Percentiles rank a stretch among this genome's conserved stretches.
These are phyloP conservation scores for Plantago ovata DNA, from an alignment of 257 asterid genomes.

Conservation along the genomic window DNA sequence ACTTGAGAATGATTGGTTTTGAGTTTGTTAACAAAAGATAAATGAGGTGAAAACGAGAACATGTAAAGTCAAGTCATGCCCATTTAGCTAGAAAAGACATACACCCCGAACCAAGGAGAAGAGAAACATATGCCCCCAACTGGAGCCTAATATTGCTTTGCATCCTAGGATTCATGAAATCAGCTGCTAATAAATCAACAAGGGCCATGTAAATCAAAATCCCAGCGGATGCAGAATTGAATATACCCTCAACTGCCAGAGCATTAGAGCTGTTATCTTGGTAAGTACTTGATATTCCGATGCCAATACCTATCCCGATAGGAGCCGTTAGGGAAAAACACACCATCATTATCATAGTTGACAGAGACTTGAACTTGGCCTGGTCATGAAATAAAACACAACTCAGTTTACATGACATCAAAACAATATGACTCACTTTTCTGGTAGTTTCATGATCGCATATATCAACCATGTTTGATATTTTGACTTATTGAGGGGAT, in stretches of 20 bases:
- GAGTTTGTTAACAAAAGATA: too few species aligned
- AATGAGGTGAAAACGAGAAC: neutral
- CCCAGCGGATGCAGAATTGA: slow-evolving; percentile 51
- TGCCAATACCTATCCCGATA: slow-evolving; percentile 46
- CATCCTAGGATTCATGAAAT: slow-evolving; percentile 46
- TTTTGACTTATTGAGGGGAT: slow-evolving; percentile 5
- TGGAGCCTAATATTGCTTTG: slow-evolving; percentile 39
- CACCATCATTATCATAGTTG: slow-evolving; percentile 30
- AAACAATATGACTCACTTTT: too few species aligned
- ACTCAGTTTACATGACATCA: neutral
- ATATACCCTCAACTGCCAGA: slow-evolving; percentile 34
- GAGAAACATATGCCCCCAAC: slow-evolving; percentile 37
- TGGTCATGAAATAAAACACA: slow-evolving; percentile 11
- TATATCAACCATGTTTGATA: neutral
- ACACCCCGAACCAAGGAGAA: slow-evolving; percentile 51
- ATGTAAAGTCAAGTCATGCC: slow-evolving; percentile 29
- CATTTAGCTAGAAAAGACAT: slow-evolving; percentile 57
- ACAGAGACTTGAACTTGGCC: slow-evolving; percentile 43
- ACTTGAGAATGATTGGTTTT: too few species aligned
- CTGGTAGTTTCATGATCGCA: too few species aligned
- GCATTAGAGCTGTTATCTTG: slow-evolving; percentile 27
- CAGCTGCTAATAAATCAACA: slow-evolving; percentile 55
- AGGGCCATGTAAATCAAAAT: slow-evolving; percentile 58
- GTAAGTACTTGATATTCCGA: slow-evolving; percentile 37
- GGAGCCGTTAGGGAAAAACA: slow-evolving; percentile 53